A percentile compares a stretch with the other conserved stretches of the same genome.
Evolutionary conservation across 208 protist genomes (phyloP).

Genomic region (Strigomonas galati): DNA sequence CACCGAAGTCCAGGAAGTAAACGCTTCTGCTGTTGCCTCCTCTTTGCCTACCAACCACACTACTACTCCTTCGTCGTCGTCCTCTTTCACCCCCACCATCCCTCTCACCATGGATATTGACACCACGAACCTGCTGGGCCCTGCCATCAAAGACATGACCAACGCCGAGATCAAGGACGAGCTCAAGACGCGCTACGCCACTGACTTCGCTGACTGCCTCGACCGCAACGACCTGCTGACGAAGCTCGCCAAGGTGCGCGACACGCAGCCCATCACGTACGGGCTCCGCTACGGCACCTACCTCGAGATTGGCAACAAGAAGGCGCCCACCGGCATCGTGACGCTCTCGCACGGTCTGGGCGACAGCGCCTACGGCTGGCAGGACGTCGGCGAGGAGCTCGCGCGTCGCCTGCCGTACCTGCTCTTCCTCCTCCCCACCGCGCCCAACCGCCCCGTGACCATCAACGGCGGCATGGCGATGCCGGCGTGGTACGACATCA

Average conservation of each 20-base stretch:
- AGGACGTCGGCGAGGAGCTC: constrained; percentile 63
- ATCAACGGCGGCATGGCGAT: constrained; percentile 86
- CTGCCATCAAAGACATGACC: constrained; percentile 40
- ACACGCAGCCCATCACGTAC: constrained; percentile 28
- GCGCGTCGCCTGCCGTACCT: constrained; percentile 68
- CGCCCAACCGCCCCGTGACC: constrained; percentile 72
- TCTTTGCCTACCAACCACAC: background rate
- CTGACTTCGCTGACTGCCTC: constrained; percentile 64
- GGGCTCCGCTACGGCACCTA: constrained; percentile 62
- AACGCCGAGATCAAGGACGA: constrained; percentile 68
- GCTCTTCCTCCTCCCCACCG: constrained; percentile 90
- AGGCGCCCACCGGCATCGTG: constrained; percentile 71
- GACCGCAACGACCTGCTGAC: constrained; percentile 59
- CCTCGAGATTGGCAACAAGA: constrained; percentile 64
- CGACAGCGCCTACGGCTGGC: constrained; percentile 88
- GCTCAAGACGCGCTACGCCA: constrained; percentile 55
- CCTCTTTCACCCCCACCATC: too few species aligned
- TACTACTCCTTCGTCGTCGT: too few species aligned
- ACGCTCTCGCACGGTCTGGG: constrained; percentile 91
- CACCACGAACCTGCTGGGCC: constrained; percentile 9
- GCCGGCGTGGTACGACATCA: constrained; percentile 94
- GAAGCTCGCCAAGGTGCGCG: constrained; percentile 47
- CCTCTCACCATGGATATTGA: background rate
- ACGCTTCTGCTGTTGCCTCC: background rate
- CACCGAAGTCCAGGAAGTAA: background rate